A percentile compares a stretch with the other conserved stretches of the same genome.
These are phyloP conservation scores for Suhomyces chickasaworum DNA, from an alignment of 1,139 yeast genomes.

Conservation along the genomic window DNA sequence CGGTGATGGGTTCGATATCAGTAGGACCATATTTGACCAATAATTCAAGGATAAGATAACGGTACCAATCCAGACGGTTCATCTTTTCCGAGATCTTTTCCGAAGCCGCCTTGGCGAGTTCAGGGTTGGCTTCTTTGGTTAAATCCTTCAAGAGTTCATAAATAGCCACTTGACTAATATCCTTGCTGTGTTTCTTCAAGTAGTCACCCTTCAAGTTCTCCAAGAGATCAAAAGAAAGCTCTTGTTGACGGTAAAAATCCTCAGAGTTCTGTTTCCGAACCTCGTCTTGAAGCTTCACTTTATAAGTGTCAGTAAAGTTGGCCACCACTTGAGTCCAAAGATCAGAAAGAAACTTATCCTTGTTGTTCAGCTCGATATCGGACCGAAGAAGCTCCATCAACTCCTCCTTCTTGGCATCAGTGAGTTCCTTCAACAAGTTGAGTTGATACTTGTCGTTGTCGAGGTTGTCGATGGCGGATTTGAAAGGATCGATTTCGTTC, in stretches of 20 bases:
- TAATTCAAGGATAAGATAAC: constrained; percentile 16
- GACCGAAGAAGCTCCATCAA: constrained; percentile 19
- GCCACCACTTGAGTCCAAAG: constrained; percentile 15
- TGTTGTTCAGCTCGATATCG: constrained; percentile 18
- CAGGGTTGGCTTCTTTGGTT: constrained; percentile 13
- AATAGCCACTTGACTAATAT: constrained; percentile 22
- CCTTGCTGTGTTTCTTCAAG: constrained; percentile 19
- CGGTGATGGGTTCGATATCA: constrained; percentile 21
- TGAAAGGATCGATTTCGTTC: constrained; percentile 3
- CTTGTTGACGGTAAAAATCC: constrained; percentile 22
- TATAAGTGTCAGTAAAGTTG: constrained; percentile 19
- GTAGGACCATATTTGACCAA: constrained; percentile 17
- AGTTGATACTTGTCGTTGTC: constrained; percentile 15
- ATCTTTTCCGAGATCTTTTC: constrained; percentile 18
- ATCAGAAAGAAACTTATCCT: constrained; percentile 18
- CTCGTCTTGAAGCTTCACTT: constrained; percentile 20
- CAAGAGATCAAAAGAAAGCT: constrained; percentile 24
- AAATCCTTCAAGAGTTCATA: constrained; percentile 23
- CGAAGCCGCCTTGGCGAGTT: constrained; percentile 18
- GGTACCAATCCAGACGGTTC: constrained; percentile 26
- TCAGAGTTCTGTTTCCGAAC: constrained; percentile 24
- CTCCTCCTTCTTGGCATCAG: constrained; percentile 21
- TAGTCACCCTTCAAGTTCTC: constrained; percentile 27
- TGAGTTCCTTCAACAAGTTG: constrained; percentile 17
- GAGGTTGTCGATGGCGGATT: constrained; percentile 12